Conservation (phyloP, 2,329 filamentous ascomycete genomes). For the Torrubiella hemipterigena region DNA sequence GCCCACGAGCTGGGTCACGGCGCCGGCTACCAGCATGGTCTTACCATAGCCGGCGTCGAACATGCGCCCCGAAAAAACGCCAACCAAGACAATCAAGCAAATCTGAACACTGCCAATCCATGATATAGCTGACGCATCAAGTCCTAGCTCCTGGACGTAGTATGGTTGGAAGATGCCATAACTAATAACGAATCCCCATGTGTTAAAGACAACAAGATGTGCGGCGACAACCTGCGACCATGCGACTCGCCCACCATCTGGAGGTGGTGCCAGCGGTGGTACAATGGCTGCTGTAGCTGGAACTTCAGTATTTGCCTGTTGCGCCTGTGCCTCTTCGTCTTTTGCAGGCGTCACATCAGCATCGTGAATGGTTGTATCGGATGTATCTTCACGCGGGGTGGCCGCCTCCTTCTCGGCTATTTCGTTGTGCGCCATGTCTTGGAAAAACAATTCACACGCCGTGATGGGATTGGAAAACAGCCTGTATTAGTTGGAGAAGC, state of each 20-base stretch:
- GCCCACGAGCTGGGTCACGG: slow-evolving; percentile 30
- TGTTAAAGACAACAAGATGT: slow-evolving; percentile 24
- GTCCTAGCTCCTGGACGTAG: slow-evolving; percentile 20
- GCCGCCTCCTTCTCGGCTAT: too few relatives aligned
- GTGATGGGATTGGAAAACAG: too few relatives aligned
- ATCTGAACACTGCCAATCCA: slow-evolving; percentile 38
- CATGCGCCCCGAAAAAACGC: slow-evolving; percentile 26
- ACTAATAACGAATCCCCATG: slow-evolving; percentile 26
- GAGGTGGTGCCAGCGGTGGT: slow-evolving; percentile 11
- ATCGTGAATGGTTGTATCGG: too few relatives aligned
- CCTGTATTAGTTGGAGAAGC: too few relatives aligned
- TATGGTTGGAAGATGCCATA: slow-evolving; percentile 27
- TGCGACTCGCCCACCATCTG: slow-evolving; percentile 22
- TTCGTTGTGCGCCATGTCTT: too few relatives aligned
- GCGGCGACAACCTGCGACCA: slow-evolving; percentile 26
- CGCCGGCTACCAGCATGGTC: slow-evolving; percentile 18
- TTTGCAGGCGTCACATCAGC: too few relatives aligned
- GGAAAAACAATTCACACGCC: too few relatives aligned
- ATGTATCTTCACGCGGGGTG: too few relatives aligned
- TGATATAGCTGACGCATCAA: slow-evolving; percentile 24
- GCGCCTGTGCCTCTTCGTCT: neutral
- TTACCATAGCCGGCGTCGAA: slow-evolving; percentile 29
- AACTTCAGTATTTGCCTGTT: neutral
- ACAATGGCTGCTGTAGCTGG: slow-evolving; percentile 3
- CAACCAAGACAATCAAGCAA: slow-evolving; percentile 27